Percentiles rank a stretch among this genome's conserved stretches.
phyloP scores from a whole-genome alignment of 1,284 basidiomycete genomes.

The Butyriboletus appendiculatus region DNA sequence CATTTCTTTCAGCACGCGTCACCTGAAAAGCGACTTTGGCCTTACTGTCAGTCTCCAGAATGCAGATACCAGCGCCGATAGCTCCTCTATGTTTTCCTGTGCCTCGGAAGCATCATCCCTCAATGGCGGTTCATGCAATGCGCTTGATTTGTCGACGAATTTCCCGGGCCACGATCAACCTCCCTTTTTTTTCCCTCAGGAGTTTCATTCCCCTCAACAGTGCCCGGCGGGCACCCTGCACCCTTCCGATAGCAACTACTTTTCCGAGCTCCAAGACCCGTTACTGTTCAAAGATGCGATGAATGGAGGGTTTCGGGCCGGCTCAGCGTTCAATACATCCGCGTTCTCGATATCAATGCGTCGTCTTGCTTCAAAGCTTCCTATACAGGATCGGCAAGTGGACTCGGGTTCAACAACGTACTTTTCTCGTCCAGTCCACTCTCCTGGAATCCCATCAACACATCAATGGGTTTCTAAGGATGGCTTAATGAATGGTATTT shows the following conservation, averaged over 20 bases:
- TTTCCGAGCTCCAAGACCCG: constrained; percentile 17
- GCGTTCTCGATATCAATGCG: constrained; percentile 25
- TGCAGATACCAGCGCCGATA: background rate
- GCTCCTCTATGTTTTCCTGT: constrained; percentile 8
- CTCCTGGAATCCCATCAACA: constrained; percentile 19
- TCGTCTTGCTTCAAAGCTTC: constrained; percentile 23
- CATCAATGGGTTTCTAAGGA: constrained; percentile 18
- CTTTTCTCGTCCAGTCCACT: constrained; percentile 8
- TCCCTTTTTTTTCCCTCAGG: constrained; percentile 5
- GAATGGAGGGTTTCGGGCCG: constrained; percentile 10
- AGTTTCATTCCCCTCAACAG: constrained; percentile 16
- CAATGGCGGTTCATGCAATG: background rate
- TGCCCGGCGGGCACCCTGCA: background rate
- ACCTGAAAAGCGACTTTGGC: constrained; percentile 20
- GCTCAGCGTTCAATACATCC: constrained; percentile 14
- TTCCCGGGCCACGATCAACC: constrained; percentile 10
- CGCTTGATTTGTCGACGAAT: constrained; percentile 6
- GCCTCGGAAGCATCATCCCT: constrained; percentile 6
- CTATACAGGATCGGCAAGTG: constrained; percentile 10
- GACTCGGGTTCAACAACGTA: constrained; percentile 13
- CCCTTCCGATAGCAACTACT: constrained; percentile 9
- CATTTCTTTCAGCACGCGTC: constrained; percentile 7
- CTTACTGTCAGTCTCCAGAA: constrained; percentile 10
- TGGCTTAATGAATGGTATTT: constrained; percentile 3
- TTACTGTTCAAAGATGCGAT: constrained; percentile 20